phyloP scores from a whole-genome alignment of 257 asterid genomes.

The Salvia rosmarinus region DNA sequence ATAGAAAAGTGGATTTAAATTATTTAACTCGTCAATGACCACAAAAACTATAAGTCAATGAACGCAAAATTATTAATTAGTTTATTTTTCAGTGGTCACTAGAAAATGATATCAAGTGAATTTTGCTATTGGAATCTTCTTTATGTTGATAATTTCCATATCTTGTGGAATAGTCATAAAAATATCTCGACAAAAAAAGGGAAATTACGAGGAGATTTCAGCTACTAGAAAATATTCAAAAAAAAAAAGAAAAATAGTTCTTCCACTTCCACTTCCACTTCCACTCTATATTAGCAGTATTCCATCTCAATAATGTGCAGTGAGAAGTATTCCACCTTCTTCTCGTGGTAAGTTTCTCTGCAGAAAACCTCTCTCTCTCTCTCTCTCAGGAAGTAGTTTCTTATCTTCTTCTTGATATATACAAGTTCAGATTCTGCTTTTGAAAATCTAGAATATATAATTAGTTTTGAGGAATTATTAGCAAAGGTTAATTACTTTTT shows the following conservation, averaged over 20 bases:
- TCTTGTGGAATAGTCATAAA: not conserved
- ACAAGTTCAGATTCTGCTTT: too few relatives aligned
- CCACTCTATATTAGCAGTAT: not conserved
- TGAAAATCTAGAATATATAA: too few relatives aligned
- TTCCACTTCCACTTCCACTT: too few relatives aligned
- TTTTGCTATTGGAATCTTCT: not conserved
- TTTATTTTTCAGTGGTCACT: not conserved
- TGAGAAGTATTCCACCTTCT: not conserved
- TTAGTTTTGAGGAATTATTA: too few relatives aligned
- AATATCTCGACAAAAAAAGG: not conserved
- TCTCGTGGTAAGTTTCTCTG: not conserved
- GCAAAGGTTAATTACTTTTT: not conserved
- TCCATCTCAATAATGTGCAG: not conserved
- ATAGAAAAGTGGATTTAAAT: too few relatives aligned
- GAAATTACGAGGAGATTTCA: conserved; percentile 5
- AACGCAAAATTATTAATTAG: not conserved
- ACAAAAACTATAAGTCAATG: not conserved
- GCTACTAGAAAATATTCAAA: not conserved
- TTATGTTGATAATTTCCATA: conserved; percentile 7
- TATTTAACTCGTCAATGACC: not conserved
- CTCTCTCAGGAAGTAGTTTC: too few relatives aligned
- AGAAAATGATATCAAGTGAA: too few relatives aligned
- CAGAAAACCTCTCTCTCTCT: not conserved
- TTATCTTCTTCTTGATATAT: not conserved
- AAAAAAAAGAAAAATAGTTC: not conserved